phyloP scores from a whole-genome alignment of 1,139 yeast genomes.

The Candida anutae region DNA sequence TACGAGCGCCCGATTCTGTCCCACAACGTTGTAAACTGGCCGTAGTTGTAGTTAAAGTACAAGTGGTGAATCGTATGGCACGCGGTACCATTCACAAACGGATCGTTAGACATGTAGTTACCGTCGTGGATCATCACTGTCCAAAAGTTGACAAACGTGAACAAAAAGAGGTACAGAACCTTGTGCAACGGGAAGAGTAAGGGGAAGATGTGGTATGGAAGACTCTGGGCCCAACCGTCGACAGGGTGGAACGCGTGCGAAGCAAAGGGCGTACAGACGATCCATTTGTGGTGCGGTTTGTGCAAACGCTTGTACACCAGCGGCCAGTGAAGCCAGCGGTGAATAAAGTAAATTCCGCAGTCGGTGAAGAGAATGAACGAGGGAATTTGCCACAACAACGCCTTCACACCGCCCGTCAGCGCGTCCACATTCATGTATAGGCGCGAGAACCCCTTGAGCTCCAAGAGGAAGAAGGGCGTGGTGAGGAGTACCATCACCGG shows the following conservation, averaged over 20 bases:
- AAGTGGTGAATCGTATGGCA: constrained; percentile 96
- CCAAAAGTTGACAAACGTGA: constrained; percentile 93
- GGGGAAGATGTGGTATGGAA: constrained; percentile 91
- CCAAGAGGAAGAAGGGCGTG: constrained; percentile 81
- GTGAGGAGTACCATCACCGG: constrained; percentile 86
- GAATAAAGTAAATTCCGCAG: constrained; percentile 83
- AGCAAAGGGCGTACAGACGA: constrained; percentile 96
- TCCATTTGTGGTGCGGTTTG: constrained; percentile 99
- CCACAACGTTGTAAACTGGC: constrained; percentile 97
- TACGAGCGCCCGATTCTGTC: constrained; percentile 92
- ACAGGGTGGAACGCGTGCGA: constrained; percentile 98
- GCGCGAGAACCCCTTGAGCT: constrained; percentile 74
- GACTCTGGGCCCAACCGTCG: constrained; percentile 87
- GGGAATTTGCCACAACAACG: constrained; percentile 60
- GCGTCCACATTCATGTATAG: constrained; percentile 62
- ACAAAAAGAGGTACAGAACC: constrained; percentile 67
- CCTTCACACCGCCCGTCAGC: constrained; percentile 62
- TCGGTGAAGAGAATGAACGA: constrained; percentile 86
- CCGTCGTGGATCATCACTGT: constrained; percentile 99
- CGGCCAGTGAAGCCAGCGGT: constrained; percentile 92
- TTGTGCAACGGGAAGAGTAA: constrained; percentile 89
- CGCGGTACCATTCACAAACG: constrained; percentile 93
- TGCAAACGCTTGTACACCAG: constrained; percentile 75
- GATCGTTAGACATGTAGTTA: constrained; percentile 87
- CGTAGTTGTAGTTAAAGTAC: constrained; percentile 95